Percentiles rank a stretch among this genome's conserved stretches.
Evolutionary conservation across 768 basidiomycete species (phyloP).

Genomic region (Trametes meyenii): DNA sequence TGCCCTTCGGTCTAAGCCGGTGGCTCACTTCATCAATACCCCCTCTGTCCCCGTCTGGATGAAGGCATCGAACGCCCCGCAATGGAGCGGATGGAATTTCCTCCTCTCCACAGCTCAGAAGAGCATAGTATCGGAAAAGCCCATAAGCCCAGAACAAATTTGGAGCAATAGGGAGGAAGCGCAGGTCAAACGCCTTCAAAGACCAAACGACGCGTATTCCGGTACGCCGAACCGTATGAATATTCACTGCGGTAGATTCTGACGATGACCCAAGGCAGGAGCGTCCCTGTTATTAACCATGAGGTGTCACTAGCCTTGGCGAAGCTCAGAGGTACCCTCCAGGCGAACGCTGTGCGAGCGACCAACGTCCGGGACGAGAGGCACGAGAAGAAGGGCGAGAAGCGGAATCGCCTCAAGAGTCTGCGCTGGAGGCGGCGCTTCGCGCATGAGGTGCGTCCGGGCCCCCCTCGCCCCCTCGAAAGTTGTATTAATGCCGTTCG

Average conservation of each 20-base stretch:
- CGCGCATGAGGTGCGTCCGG: conserved; percentile 66
- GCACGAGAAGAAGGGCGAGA: conserved; percentile 84
- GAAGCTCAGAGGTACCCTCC: conserved; percentile 53
- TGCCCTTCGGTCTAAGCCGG: neutral
- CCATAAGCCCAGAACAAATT: conserved; percentile 37
- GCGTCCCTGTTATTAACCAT: conserved; percentile 47
- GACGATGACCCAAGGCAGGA: conserved; percentile 55
- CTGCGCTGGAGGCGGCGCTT: conserved; percentile 81
- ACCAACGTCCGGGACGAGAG: conserved; percentile 42
- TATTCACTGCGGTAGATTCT: neutral
- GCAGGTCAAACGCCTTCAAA: conserved; percentile 27
- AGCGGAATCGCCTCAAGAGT: conserved; percentile 72
- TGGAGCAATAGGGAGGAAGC: conserved; percentile 42
- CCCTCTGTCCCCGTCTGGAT: neutral
- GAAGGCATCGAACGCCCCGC: neutral
- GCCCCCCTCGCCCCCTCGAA: conserved; percentile 16
- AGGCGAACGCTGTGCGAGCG: conserved; percentile 52
- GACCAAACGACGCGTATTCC: conserved; percentile 56
- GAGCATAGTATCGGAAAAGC: neutral
- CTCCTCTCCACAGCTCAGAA: neutral
- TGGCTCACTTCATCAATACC: neutral
- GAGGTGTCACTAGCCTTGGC: conserved; percentile 51
- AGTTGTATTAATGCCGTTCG: conserved; percentile 23
- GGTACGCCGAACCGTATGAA: conserved; percentile 41
- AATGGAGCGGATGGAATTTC: neutral